Evolutionary conservation across 208 protist genomes (phyloP), one percentile per base, ranked within the genome.

Genomic region (Wallacemonas sp.): DNA sequence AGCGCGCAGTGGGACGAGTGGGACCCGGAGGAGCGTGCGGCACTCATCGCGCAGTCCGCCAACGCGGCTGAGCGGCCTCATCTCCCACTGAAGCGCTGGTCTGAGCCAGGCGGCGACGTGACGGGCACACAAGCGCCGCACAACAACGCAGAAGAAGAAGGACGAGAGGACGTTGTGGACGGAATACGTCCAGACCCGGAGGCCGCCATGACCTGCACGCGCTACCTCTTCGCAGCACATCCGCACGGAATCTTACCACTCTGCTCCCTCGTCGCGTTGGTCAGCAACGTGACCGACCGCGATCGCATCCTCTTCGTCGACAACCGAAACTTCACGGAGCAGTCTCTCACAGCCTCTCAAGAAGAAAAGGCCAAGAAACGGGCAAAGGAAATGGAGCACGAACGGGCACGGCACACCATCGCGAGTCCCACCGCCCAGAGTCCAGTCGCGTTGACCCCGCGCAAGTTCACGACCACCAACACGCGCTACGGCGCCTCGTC

Each of bases 201-300:
- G 27, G 67, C 74, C 2, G 43, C 61, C n/a, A 67, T 75, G 61
- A 46, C 61, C 26, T 65, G 76, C 8, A 44, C 70, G 27, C 52
- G 52, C 33, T 90, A 87, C 74, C 72, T 90, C 54, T 74, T 90
- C 38, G 83, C 72, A 9, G 61, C 77, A 6, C 76, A 86, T 69
- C 83, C 83, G 41, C 83, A 90, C 68, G 71, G 72, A 43, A 75
- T 90, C 14, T 56, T 90, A 1, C 80, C 83, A 36, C 72, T 77
- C 61, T 76, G 83, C 41, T 39, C 62, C 44, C 61, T 76, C 14
- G 63, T 87, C 12, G 69, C 58, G 27, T 11, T 84, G 19, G 48
- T 77, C 65, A 68, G 52, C 74, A 74, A 81, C 60, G 54, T 76
- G n/a, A 68, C 60, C 2, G 33, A 48, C 34, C 57, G 65, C 38